Conservation (phyloP, 768 basidiomycete genomes). For the Rhodotorula babjevae region DNA sequence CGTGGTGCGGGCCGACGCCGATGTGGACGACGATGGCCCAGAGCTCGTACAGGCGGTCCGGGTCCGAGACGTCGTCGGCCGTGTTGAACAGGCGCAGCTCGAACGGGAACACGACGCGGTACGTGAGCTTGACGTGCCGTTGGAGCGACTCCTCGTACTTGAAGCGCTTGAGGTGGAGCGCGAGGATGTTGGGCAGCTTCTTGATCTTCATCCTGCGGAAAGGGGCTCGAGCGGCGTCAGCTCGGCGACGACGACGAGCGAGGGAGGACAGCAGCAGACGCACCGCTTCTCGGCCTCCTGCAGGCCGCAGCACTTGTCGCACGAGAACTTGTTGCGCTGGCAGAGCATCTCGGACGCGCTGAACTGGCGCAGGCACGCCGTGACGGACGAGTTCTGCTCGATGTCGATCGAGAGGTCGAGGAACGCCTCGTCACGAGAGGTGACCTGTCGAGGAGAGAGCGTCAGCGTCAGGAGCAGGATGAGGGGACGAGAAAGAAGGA, state of each 20-base stretch:
- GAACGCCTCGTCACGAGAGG: slow-evolving; percentile 91
- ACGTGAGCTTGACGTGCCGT: slow-evolving; percentile 88
- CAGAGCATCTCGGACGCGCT: slow-evolving; percentile 98
- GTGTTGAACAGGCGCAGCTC: slow-evolving; percentile 95
- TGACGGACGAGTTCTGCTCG: slow-evolving; percentile 94
- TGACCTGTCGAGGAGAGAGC: slow-evolving; percentile 54
- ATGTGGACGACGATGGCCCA: slow-evolving; percentile 99
- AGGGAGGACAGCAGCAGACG: slow-evolving; percentile 44
- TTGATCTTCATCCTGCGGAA: slow-evolving; percentile 91
- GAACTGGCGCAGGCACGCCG: slow-evolving; percentile 91
- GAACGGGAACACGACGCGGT: slow-evolving; percentile 92
- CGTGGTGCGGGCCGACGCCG: slow-evolving; percentile 95
- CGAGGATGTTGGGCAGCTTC: slow-evolving; percentile 86
- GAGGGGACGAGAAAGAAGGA: slow-evolving; percentile 11
- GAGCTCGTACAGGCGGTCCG: slow-evolving; percentile 86
- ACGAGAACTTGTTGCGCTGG: slow-evolving; percentile 97
- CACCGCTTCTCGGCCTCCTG: slow-evolving; percentile 98
- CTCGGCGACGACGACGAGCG: no score
- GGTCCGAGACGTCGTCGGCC: slow-evolving; percentile 83
- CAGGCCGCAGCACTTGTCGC: slow-evolving; percentile 90
- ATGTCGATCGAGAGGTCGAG: slow-evolving; percentile 99
- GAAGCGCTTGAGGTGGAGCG: slow-evolving; percentile 95
- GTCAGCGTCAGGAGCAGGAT: neutral
- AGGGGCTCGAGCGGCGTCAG: neutral
- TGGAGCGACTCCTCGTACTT: slow-evolving; percentile 91